Conservation (phyloP, 1,139 yeast genomes). For the Pichia sp. region DNA sequence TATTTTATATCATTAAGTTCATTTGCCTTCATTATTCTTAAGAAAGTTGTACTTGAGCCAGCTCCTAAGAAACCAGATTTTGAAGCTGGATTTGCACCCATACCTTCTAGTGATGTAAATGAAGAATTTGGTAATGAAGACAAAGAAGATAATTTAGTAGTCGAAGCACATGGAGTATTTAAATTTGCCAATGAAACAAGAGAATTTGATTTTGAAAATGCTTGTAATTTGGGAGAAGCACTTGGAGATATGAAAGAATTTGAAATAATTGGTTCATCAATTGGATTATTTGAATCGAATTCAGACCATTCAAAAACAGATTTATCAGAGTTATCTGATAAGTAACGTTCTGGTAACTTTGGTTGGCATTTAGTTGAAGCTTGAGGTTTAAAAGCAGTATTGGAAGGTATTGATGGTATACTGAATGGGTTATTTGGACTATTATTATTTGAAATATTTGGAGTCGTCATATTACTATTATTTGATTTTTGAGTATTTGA, state of each 20-base stretch:
- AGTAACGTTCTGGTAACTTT: constrained; percentile 33
- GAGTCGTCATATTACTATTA: neutral
- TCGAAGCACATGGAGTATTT: constrained; percentile 8
- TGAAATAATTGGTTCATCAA: neutral
- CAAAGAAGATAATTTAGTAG: constrained; percentile 14
- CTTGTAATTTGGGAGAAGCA: constrained; percentile 10
- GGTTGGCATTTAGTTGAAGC: constrained; percentile 14
- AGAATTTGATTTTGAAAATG: constrained; percentile 11
- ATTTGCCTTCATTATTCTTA: constrained; percentile 30
- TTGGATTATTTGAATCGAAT: constrained; percentile 9
- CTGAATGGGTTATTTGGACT: too few relatives aligned
- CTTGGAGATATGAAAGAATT: constrained; percentile 14
- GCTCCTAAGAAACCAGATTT: constrained; percentile 57
- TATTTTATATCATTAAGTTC: constrained; percentile 19
- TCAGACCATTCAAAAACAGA: constrained; percentile 53
- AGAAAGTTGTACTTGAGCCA: constrained; percentile 49
- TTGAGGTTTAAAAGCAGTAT: neutral
- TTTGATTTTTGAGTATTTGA: neutral
- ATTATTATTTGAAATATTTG: too few relatives aligned
- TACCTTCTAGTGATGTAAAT: constrained; percentile 26
- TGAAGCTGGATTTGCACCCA: constrained; percentile 32
- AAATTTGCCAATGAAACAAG: constrained; percentile 6
- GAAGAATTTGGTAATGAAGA: constrained; percentile 19
- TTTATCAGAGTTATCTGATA: constrained; percentile 33
- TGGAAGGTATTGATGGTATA: neutral